Conservation (phyloP, 257 asterid genomes). For the Euphrasia confusa region DNA sequence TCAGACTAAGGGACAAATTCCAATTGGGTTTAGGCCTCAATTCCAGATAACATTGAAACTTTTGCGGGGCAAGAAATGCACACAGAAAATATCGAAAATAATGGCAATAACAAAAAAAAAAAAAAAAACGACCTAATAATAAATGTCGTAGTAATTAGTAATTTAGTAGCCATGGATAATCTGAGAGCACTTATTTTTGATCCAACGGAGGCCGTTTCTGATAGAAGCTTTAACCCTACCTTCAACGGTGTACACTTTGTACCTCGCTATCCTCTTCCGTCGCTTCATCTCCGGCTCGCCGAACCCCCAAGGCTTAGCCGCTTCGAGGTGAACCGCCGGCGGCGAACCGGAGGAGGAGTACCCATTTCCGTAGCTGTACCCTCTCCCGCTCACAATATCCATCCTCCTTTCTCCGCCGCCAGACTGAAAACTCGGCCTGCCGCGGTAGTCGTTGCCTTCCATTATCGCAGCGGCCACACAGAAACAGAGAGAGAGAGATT, state of each 20-base stretch:
- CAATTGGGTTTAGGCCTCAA: no score
- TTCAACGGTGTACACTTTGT: conserved; percentile 67
- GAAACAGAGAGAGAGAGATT: conserved; percentile 4
- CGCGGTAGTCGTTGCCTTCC: conserved; percentile 34
- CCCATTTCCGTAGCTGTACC: neutral
- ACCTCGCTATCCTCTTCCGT: conserved; percentile 64
- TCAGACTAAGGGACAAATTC: no score
- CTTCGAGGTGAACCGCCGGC: conserved; percentile 19
- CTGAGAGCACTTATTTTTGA: conserved; percentile 63
- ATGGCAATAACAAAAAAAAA: neutral
- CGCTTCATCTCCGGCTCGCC: conserved; percentile 65
- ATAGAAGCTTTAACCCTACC: conserved; percentile 73
- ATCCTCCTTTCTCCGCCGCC: conserved; percentile 49
- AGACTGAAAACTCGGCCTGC: conserved; percentile 47
- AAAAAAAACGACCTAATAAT: no score
- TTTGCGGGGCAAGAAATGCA: neutral
- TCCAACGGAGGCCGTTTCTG: conserved; percentile 66
- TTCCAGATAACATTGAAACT: neutral
- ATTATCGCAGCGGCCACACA: conserved; percentile 19
- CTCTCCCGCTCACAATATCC: conserved; percentile 49
- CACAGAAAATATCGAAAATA: neutral
- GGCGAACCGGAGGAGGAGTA: conserved; percentile 23
- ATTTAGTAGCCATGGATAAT: conserved; percentile 60
- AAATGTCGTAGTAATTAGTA: neutral
- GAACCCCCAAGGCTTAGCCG: conserved; percentile 52